Evolutionary conservation across 352 stramenopile species (phyloP).

Genomic region (Thalassiosira livingstoniorum): DNA sequence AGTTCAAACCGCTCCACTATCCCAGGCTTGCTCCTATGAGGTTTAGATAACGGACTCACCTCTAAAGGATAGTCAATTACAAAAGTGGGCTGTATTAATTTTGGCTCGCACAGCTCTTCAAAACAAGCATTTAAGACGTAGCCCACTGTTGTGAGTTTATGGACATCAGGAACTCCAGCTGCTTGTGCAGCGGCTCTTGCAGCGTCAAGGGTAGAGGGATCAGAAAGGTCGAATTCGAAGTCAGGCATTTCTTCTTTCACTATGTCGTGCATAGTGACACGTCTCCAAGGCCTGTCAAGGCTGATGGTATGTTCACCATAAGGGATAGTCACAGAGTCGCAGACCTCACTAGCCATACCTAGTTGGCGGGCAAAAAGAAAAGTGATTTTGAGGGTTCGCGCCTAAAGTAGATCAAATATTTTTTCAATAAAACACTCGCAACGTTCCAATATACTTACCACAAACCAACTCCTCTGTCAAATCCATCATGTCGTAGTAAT

Average conservation of each 20-base stretch:
- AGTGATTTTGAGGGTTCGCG: background rate
- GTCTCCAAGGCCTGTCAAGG: conserved; percentile 93
- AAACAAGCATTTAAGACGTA: conserved; percentile 89
- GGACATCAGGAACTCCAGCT: conserved; percentile 78
- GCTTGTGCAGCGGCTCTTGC: conserved; percentile 72
- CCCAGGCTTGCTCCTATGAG: conserved; percentile 91
- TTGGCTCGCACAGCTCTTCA: conserved; percentile 88
- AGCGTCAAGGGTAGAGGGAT: conserved; percentile 68
- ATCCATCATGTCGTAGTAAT: conserved; percentile 98
- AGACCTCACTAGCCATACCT: conserved; percentile 88
- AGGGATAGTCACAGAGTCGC: conserved; percentile 89
- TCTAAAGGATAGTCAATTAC: conserved; percentile 99
- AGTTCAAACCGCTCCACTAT: conserved; percentile 99
- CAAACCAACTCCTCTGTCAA: conserved; percentile 95
- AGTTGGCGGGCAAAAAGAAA: conserved; percentile 30
- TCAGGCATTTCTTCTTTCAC: conserved; percentile 87
- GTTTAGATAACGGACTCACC: conserved; percentile 97
- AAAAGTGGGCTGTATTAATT: conserved; percentile 96
- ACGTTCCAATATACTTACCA: conserved; percentile 59
- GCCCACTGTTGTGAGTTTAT: conserved; percentile 73
- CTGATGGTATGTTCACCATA: conserved; percentile 94
- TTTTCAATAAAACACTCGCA: conserved; percentile 3
- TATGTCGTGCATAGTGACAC: conserved; percentile 93
- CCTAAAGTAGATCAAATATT: background rate
- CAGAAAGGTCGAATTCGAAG: conserved; percentile 83